Base-by-base conservation (phyloP, 306 rosid species). In the Morella rubra region DNA sequence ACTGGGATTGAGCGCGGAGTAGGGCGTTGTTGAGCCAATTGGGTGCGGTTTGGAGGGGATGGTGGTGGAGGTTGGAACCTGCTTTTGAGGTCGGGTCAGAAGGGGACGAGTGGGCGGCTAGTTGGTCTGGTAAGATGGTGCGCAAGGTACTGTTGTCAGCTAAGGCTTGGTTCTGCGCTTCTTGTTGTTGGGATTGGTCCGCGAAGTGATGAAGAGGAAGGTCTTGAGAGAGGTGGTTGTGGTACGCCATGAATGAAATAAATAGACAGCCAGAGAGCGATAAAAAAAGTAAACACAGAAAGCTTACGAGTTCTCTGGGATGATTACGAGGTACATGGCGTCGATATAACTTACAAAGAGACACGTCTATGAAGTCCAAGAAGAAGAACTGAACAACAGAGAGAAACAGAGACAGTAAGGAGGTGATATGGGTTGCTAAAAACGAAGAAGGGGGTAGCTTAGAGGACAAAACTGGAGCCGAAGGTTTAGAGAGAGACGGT, bases 1-100 rank as follows among this genome's bases (percentile, higher is more conserved):
- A 87, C 77, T 88, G 93, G 27, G 82, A 16, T 56, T 81, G 88
- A 60, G 86, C 75, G 15, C 93, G 99, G 5, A 95, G 92, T 13
- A 95, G 97, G 9, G 99, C 99, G 98, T 66, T 88, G 89, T 92
- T 92, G 77, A 95, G 99, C 99, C 99, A 95, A 80, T 87, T 95
- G 32, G 99, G 99, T 4, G 97, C 88, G n/a, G 91, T 49, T 37
- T 87, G 96, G 10, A 83, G 83, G 0, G 90, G 82, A 27, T 86
- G 84, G 49, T 87, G 89, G 66, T 81, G 84, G 80, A 77, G 79
- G 78, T 85, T 84, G 73, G 88, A 76, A 69, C 15, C 22, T 69
- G 89, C 50, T 80, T 88, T 83, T 71, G 91, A 54, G 54, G 46
- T 68, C 46, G 89, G 89, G 89, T 83, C 85, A 7, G 65, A 58